phyloP scores from a whole-genome alignment of 305 asterid genomes.

The Fraxinus floribunda region DNA sequence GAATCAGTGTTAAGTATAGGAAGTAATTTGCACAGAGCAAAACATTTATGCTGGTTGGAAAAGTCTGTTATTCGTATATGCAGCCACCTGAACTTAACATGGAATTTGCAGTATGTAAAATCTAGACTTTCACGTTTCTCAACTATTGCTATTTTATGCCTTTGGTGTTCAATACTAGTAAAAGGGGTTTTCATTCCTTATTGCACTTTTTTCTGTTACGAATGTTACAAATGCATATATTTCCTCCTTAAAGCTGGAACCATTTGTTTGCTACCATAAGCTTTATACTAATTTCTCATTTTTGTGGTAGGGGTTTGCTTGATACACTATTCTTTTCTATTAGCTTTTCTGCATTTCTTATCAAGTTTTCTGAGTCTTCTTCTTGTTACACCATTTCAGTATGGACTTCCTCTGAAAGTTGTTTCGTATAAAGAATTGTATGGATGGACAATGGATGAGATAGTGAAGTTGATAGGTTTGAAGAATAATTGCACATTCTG shows the following conservation, averaged over 20 bases:
- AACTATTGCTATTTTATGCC: neutral
- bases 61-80: neutral
- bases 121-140: neutral
- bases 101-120: neutral
- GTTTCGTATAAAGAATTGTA: conserved; percentile 88
- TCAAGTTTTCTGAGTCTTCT: conserved; percentile 12
- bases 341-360: neutral
- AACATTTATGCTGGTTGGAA: neutral
- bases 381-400: conserved; percentile 43
- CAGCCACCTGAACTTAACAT: neutral
- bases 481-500: conserved; percentile 97
- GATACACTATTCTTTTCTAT: conserved; percentile 13
- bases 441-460: conserved; percentile 99
- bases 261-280: neutral
- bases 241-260: neutral
- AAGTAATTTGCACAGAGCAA: neutral
- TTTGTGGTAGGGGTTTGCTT: neutral
- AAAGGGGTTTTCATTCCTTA: neutral
- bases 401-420: conserved; percentile 92
- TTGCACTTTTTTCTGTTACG: neutral
- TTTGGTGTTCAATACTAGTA: neutral
- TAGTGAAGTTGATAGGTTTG: conserved; percentile 89
- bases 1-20: neutral
- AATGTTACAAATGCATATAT: conserved; percentile 7
- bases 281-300: neutral